phyloP scores from a whole-genome alignment of 2,329 filamentous ascomycete species.

The Alternaria atra region DNA sequence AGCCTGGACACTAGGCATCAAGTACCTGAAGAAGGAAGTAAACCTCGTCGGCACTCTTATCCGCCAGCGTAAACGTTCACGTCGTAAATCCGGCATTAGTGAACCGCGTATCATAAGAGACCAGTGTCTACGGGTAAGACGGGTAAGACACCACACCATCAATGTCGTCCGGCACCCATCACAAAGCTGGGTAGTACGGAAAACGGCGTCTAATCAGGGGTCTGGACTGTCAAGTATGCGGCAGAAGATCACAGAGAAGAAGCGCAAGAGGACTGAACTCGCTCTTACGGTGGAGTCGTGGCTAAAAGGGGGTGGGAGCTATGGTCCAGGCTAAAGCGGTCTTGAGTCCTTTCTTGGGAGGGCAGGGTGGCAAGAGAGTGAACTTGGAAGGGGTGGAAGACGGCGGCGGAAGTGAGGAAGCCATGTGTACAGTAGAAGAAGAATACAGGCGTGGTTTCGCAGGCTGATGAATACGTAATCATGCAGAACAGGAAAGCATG shows the following conservation, averaged over 20 bases:
- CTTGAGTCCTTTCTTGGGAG: no score
- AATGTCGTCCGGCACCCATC: background rate
- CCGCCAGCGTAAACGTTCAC: background rate
- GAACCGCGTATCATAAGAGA: no score
- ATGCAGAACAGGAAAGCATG: no score
- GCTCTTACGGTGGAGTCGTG: conserved; percentile 5
- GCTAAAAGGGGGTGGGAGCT: background rate
- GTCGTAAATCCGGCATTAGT: background rate
- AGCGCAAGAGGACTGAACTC: background rate
- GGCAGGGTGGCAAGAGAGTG: background rate
- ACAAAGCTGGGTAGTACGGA: background rate
- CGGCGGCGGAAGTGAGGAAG: background rate
- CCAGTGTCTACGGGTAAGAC: background rate
- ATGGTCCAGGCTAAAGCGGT: background rate
- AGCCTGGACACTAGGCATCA: background rate
- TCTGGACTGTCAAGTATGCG: no score
- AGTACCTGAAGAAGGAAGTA: background rate
- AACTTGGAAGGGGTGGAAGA: background rate
- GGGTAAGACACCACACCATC: background rate
- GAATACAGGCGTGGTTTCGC: background rate
- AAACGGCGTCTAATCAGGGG: background rate
- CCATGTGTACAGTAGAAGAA: background rate
- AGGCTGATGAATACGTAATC: background rate
- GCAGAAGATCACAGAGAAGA: background rate
- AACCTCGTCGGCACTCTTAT: background rate